phyloP scores from a whole-genome alignment of 2,329 filamentous ascomycete species.

The Curvularia spicifera region DNA sequence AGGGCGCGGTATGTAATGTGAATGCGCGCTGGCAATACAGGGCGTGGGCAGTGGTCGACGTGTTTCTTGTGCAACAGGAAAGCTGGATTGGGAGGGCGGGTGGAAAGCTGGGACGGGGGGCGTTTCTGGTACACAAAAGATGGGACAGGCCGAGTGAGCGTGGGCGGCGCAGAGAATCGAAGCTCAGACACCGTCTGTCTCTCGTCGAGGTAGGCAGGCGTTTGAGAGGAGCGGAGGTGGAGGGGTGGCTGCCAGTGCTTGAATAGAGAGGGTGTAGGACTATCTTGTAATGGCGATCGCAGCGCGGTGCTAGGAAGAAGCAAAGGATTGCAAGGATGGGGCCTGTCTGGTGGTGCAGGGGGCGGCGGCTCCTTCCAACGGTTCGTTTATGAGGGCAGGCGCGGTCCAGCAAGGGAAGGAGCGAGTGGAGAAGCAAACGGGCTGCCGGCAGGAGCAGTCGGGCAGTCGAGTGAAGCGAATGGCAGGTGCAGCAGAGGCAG shows the following conservation, averaged over 20 bases:
- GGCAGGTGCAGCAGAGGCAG: neutral
- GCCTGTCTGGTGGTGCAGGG: constrained; percentile 31
- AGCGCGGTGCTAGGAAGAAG: constrained; percentile 25
- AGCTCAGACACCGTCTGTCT: constrained; percentile 39
- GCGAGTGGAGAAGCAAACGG: constrained; percentile 17
- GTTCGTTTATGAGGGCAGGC: constrained; percentile 28
- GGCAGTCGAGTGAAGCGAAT: neutral
- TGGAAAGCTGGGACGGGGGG: constrained; percentile 31
- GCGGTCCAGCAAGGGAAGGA: constrained; percentile 36
- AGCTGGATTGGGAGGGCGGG: constrained; percentile 20
- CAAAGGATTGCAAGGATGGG: constrained; percentile 40
- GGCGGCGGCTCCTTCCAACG: constrained; percentile 37
- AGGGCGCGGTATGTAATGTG: constrained; percentile 2
- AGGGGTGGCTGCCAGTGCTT: constrained; percentile 22
- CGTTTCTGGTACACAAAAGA: constrained; percentile 37
- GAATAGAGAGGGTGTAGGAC: constrained; percentile 14
- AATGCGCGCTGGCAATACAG: constrained; percentile 1
- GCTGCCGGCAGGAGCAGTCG: neutral
- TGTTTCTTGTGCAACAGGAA: constrained; percentile 35
- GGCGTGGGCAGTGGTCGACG: constrained; percentile 18
- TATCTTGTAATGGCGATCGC: constrained; percentile 26
- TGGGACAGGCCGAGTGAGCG: constrained; percentile 17
- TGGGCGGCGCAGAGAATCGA: constrained; percentile 20
- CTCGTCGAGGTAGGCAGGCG: constrained; percentile 24
- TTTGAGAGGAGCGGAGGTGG: constrained; percentile 13